Evolutionary conservation across 306 rosid species (phyloP).

Genomic region (Chamaecrista fasciculata): DNA sequence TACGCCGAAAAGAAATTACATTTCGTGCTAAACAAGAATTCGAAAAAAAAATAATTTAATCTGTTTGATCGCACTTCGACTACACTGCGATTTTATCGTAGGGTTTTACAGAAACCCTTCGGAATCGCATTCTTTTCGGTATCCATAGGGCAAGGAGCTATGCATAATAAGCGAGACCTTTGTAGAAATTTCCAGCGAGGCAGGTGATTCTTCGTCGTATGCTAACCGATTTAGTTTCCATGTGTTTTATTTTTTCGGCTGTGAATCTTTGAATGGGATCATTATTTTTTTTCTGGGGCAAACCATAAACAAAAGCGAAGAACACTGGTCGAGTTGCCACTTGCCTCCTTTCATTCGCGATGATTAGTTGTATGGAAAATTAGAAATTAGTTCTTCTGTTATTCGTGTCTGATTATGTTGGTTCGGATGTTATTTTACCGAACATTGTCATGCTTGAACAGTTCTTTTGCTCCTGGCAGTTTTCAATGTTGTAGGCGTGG

Average conservation of each 20-base stretch:
- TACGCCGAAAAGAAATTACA: no score
- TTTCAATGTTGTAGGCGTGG: not conserved
- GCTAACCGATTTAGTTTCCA: not conserved
- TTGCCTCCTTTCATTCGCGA: not conserved
- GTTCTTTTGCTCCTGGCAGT: not conserved
- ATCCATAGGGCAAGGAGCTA: not conserved
- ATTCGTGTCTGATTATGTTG: not conserved
- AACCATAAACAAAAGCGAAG: not conserved
- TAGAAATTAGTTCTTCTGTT: not conserved
- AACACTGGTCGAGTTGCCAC: not conserved
- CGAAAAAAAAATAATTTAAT: no score
- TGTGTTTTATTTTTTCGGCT: not conserved
- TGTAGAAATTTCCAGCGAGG: constrained; percentile 69
- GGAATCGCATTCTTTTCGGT: not conserved
- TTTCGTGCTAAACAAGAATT: no score
- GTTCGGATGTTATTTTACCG: not conserved
- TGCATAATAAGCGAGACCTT: constrained; percentile 31
- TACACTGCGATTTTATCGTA: no score
- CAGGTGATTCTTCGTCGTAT: constrained; percentile 34
- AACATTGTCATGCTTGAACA: not conserved
- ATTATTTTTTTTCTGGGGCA: not conserved
- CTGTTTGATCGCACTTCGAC: no score
- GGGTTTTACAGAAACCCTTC: not conserved
- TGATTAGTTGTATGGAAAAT: not conserved
- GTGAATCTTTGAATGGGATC: not conserved